Evolutionary conservation across 768 basidiomycete genomes (phyloP).

Genomic region (Leucocoprinus sp.): DNA sequence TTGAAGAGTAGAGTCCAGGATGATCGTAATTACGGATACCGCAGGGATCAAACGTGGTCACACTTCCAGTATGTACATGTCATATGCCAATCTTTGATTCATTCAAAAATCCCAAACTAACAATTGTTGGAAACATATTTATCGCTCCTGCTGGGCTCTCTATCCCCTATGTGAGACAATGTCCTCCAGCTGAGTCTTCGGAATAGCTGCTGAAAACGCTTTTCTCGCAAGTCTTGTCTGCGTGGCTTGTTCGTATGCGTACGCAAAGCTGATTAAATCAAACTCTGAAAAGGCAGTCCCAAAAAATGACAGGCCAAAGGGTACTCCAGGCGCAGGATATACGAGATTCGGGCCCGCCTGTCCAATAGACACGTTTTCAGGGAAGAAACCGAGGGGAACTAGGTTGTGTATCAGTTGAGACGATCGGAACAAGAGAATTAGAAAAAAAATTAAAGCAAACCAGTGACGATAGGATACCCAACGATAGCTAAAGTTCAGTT

Average conservation of each 20-base stretch:
- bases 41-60: too few relatives aligned
- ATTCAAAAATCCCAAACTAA: too few relatives aligned
- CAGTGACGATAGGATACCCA: slow-evolving; percentile 61
- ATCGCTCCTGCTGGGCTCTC: too few relatives aligned
- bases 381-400: slow-evolving; percentile 58
- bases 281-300: slow-evolving; percentile 57
- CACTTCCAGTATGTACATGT: too few relatives aligned
- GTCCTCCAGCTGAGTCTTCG: slow-evolving; percentile 39
- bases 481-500: slow-evolving; percentile 35
- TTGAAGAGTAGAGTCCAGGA: too few relatives aligned
- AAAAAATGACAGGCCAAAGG: slow-evolving; percentile 55
- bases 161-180: slow-evolving; percentile 20
- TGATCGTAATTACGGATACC: too few relatives aligned
- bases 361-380: slow-evolving; percentile 31
- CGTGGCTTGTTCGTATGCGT: slow-evolving; percentile 61
- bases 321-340: slow-evolving; percentile 46
- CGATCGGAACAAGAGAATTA: not conserved
- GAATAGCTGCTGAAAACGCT: slow-evolving; percentile 47
- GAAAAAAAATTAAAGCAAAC: slow-evolving; percentile 21
- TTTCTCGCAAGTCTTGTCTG: slow-evolving; percentile 37
- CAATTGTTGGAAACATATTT: too few relatives aligned
- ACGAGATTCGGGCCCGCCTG: slow-evolving; percentile 32
- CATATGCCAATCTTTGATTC: too few relatives aligned
- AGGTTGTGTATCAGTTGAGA: slow-evolving; percentile 1
- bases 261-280: slow-evolving; percentile 47